phyloP scores from a whole-genome alignment of 2,329 filamentous ascomycete genomes.

The Cordyceps pruinosa region DNA sequence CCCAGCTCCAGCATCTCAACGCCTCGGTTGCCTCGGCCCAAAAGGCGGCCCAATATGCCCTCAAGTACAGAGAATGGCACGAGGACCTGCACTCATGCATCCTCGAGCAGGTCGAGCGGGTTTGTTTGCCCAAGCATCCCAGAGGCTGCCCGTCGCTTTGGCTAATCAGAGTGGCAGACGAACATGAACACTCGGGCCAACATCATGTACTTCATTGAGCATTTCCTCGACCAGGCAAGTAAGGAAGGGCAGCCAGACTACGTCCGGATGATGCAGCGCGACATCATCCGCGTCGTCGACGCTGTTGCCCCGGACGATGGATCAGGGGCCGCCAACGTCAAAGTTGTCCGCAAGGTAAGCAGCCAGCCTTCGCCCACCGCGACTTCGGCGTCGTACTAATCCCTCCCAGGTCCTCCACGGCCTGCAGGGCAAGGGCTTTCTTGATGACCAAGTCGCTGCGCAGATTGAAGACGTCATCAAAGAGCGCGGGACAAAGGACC shows the following conservation, averaged over 20 bases:
- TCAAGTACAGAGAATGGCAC: constrained; percentile 90
- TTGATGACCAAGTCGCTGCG: constrained; percentile 64
- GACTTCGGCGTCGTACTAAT: not conserved
- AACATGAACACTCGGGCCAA: constrained; percentile 97
- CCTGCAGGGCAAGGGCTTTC: constrained; percentile 62
- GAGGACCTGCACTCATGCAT: constrained; percentile 98
- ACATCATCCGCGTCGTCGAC: constrained; percentile 86
- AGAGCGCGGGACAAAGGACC: constrained; percentile 62
- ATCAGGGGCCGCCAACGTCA: constrained; percentile 86
- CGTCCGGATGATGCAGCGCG: constrained; percentile 88
- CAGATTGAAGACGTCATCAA: constrained; percentile 81
- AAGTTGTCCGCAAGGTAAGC: constrained; percentile 75
- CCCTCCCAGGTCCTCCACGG: constrained; percentile 56
- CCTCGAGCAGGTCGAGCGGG: constrained; percentile 84
- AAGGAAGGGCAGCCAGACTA: constrained; percentile 74
- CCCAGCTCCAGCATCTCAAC: constrained; percentile 81
- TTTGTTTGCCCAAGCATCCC: constrained; percentile 31
- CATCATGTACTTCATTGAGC: constrained; percentile 98
- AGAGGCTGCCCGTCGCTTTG: not conserved
- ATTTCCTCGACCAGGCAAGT: constrained; percentile 79
- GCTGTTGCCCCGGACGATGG: constrained; percentile 83
- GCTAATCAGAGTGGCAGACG: constrained; percentile 44
- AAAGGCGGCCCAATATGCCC: constrained; percentile 89
- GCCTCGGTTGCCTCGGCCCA: constrained; percentile 83
- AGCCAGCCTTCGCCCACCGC: not conserved